Evolutionary conservation across 1,284 basidiomycete genomes (phyloP).

Genomic region (Ganoderma meredithae): DNA sequence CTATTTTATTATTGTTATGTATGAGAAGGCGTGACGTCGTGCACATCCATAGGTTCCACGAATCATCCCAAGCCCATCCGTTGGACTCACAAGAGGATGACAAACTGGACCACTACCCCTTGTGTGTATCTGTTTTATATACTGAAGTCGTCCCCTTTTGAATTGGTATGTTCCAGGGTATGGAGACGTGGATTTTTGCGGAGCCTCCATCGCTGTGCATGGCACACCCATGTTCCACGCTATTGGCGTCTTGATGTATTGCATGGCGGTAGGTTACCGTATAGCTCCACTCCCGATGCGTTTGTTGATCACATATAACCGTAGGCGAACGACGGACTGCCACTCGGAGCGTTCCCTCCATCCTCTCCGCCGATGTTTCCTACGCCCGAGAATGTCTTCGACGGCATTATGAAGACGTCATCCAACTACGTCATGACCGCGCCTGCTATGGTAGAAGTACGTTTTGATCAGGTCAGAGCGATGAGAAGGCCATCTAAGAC

Average conservation of each 20-base stretch:
- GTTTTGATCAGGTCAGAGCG: background rate
- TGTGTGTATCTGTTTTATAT: constrained; percentile 24
- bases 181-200: constrained; percentile 27
- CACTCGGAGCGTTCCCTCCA: constrained; percentile 31
- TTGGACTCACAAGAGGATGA: constrained; percentile 29
- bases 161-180: constrained; percentile 15
- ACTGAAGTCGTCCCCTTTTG: background rate
- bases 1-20: no score
- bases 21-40: no score
- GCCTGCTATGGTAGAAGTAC: constrained; percentile 40
- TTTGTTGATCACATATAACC: background rate
- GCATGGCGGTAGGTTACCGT: constrained; percentile 28
- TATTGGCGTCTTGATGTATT: constrained; percentile 33
- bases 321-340: constrained; percentile 32
- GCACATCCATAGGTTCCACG: constrained; percentile 27
- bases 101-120: constrained; percentile 15
- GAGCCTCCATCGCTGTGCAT: constrained; percentile 30
- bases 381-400: constrained; percentile 36
- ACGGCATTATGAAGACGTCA: constrained; percentile 28
- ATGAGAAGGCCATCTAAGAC: background rate
- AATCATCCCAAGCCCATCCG: constrained; percentile 36
- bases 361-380: constrained; percentile 33
- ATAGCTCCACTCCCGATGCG: background rate
- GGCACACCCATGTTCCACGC: constrained; percentile 38
- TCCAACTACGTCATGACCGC: constrained; percentile 36